Evolutionary conservation across 116 monocot genomes (phyloP).

Genomic region (Cymodocea nodosa): DNA sequence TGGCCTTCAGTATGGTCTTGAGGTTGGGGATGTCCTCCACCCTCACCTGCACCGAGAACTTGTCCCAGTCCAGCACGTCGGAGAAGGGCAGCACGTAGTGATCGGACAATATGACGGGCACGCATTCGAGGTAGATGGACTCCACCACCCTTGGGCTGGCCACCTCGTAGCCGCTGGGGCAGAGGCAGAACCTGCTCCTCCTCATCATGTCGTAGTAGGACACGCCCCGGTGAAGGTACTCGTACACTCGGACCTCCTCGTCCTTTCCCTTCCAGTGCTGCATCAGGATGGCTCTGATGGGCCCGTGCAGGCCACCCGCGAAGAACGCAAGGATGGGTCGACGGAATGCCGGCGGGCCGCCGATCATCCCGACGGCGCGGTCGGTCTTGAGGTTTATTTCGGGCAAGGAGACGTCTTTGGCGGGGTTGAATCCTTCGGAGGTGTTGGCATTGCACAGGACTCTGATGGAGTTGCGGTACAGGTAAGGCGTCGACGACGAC

Average conservation of each 20-base stretch:
- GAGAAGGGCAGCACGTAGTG: conserved; percentile 32
- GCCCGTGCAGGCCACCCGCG: conserved; percentile 69
- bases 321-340: conserved; percentile 67
- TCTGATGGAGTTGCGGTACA: conserved; percentile 55
- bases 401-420: conserved; percentile 54
- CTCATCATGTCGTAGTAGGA: conserved; percentile 45
- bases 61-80: too few relatives aligned
- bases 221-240: conserved; percentile 25
- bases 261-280: conserved; percentile 44
- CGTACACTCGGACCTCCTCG: conserved; percentile 28
- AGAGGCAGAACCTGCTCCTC: conserved; percentile 60
- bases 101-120: conserved; percentile 59
- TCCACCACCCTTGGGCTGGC: conserved; percentile 81
- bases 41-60: too few relatives aligned
- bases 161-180: conserved; percentile 87
- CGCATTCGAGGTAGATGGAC: conserved; percentile 63
- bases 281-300: conserved; percentile 42
- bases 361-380: not conserved
- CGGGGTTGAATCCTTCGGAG: conserved; percentile 61
- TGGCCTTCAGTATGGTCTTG: too few relatives aligned
- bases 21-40: too few relatives aligned
- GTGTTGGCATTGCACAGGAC: conserved; percentile 86
- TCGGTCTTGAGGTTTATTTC: conserved; percentile 63
- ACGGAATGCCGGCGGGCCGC: not conserved
- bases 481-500: conserved; percentile 14